Evolutionary conservation across 306 rosid species (phyloP).

Genomic region (Cicer arietinum): DNA sequence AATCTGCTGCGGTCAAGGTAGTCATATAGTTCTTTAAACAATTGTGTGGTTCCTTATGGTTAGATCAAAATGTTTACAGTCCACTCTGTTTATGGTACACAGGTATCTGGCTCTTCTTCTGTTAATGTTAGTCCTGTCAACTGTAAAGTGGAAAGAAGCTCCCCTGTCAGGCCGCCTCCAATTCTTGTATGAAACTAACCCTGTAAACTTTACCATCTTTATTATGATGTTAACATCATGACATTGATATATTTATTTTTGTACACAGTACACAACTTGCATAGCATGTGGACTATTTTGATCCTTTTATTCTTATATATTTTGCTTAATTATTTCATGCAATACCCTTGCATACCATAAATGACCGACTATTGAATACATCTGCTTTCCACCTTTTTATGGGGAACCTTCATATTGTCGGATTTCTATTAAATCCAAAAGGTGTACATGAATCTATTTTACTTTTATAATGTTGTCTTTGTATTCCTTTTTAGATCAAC

Average conservation of each 20-base stretch:
- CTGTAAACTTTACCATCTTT: conserved; percentile 18
- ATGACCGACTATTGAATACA: conserved; percentile 22
- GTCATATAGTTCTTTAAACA: conserved; percentile 20
- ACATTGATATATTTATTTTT: conserved; percentile 26
- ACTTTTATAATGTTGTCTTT: conserved; percentile 11
- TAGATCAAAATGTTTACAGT: conserved; percentile 1
- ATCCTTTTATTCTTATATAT: conserved; percentile 15
- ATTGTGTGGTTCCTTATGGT: conserved; percentile 26
- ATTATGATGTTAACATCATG: conserved; percentile 31
- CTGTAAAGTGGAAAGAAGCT: conserved; percentile 83
- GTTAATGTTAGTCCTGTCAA: conserved; percentile 64
- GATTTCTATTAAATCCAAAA: conserved; percentile 30
- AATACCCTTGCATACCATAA: conserved; percentile 22
- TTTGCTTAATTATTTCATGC: conserved; percentile 18
- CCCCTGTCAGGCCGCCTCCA: conserved; percentile 77
- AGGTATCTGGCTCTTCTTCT: conserved; percentile 73
- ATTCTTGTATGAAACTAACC: conserved; percentile 64
- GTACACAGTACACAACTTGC: background rate
- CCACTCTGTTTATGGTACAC: conserved; percentile 40
- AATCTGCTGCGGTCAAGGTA: conserved; percentile 73
- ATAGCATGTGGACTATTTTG: background rate
- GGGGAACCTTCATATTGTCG: conserved; percentile 37
- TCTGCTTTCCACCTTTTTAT: background rate
- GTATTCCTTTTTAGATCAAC: conserved; percentile 24
- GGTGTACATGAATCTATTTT: conserved; percentile 28